Percentiles rank a stretch among this genome's conserved stretches.
phyloP scores from a whole-genome alignment of 2,329 filamentous ascomycete species.

The Fusarium oxysporum region DNA sequence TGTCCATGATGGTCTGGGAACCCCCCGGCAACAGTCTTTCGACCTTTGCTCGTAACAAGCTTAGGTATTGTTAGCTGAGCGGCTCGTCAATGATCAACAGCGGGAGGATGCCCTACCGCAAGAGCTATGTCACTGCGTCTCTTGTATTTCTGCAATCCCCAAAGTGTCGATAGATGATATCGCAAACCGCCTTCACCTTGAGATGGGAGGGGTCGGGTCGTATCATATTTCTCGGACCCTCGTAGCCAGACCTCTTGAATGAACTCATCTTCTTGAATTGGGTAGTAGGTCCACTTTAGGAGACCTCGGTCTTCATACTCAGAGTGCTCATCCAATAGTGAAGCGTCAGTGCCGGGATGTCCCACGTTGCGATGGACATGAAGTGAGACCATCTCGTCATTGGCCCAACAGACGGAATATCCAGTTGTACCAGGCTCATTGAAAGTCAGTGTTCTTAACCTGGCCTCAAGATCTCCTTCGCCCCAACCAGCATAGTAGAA shows the following conservation, averaged over 20 bases:
- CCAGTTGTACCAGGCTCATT: slow-evolving; percentile 7
- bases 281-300: slow-evolving; percentile 16
- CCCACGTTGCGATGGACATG: neutral
- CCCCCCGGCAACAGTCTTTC: too few species aligned
- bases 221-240: neutral
- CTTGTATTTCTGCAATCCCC: slow-evolving; percentile 7
- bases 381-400: neutral
- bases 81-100: too few species aligned
- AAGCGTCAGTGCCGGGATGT: rapidly evolving
- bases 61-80: neutral
- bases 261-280: slow-evolving; percentile 1
- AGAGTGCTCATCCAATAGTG: neutral
- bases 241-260: slow-evolving; percentile 24
- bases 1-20: neutral
- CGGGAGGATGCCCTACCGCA: neutral
- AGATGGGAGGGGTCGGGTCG: neutral
- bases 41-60: too few species aligned
- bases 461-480: slow-evolving; percentile 4
- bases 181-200: neutral
- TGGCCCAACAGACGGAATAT: slow-evolving; percentile 25
- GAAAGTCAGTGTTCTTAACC: slow-evolving; percentile 4
- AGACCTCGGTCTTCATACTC: neutral
- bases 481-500: slow-evolving; percentile 23
- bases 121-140: slow-evolving; percentile 16
- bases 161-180: neutral